Conservation (phyloP, 352 stramenopile genomes). For the Phytophthora idaei region DNA sequence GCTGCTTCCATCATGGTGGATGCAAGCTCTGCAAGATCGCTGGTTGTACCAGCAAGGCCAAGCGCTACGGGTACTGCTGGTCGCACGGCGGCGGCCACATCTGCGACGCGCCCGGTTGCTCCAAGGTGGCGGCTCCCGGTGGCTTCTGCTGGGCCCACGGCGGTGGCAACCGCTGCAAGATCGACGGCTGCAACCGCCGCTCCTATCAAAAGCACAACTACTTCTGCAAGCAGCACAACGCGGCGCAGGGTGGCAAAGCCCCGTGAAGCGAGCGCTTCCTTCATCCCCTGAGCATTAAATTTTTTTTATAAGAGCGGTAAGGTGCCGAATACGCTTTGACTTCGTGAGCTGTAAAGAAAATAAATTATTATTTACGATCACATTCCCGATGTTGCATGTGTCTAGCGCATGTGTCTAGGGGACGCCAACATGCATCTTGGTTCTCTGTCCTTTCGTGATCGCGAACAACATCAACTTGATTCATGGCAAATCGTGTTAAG, state of each 20-base stretch:
- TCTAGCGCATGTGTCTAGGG: no score
- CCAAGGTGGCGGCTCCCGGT: conserved; percentile 67
- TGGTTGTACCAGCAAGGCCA: conserved; percentile 70
- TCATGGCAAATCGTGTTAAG: conserved; percentile 19
- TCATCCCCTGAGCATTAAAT: neutral
- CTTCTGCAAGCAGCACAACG: conserved; percentile 72
- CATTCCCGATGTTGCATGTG: neutral
- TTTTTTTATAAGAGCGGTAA: conserved; percentile 26
- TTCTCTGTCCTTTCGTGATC: conserved; percentile 9
- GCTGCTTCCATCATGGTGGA: conserved; percentile 70
- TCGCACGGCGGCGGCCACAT: conserved; percentile 69
- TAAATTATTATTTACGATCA: conserved; percentile 37
- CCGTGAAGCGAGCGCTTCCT: conserved; percentile 27
- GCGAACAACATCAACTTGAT: conserved; percentile 11
- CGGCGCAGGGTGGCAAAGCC: conserved; percentile 7
- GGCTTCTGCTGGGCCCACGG: conserved; percentile 78
- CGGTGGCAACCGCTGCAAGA: conserved; percentile 71
- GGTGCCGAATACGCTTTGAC: conserved; percentile 16
- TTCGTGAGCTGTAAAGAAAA: conserved; percentile 31
- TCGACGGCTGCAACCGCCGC: conserved; percentile 71
- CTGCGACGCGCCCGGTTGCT: conserved; percentile 55
- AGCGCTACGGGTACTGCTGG: conserved; percentile 79
- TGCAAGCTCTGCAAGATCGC: conserved; percentile 69
- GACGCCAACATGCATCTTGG: no score
- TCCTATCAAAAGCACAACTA: conserved; percentile 76